Base-by-base conservation (phyloP, 148 eudicot species). In the Vaccinium darrowii region DNA sequence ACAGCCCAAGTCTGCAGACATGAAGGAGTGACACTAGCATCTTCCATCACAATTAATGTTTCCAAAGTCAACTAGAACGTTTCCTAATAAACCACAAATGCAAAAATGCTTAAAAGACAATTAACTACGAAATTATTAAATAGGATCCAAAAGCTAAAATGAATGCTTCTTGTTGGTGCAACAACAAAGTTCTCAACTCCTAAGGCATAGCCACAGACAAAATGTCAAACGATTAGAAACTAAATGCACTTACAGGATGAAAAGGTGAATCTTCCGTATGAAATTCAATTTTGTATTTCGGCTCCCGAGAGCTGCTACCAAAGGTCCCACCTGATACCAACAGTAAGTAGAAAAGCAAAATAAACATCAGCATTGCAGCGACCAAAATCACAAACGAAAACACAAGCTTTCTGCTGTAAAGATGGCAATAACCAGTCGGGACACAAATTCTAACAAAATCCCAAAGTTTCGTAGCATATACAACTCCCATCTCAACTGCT, bases 211-310 rank as follows among this genome's bases (percentile, higher is more conserved):
- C 11, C 76, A 36, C 49, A 43, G 25, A 54, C 30, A 33, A 47
- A 76, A 63, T 10, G 51, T 27, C 57, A 81, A 18, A 54, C 39
- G 33, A 52, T 15, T 11, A 9, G n/a, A 73, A 49, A 57, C 57
- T 27, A 50, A 52, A 81, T 95, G 91, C 89, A 94, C 98, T 94
- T 89, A 96, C 98, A 84, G 98, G 98, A 85, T 86, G 87, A 88
- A 87, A 91, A 56, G 96, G 96, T 18, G 92, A 84, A 79, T 94
- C 97, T 87, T 92, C 94, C 33, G 94, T 72, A 78, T 94, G 98
- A 84, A 94, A 96, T 65, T 96, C 95, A 87, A 96, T 93, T 82
- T 85, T 91, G 84, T 92, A 96, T 74, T 94, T 96, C 51, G 99
- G 97, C 86, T 94, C 99, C 81, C 90, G 92, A 47, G 93, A 91